phyloP scores from a whole-genome alignment of 2,329 filamentous ascomycete species.

The Penicillium sp. region DNA sequence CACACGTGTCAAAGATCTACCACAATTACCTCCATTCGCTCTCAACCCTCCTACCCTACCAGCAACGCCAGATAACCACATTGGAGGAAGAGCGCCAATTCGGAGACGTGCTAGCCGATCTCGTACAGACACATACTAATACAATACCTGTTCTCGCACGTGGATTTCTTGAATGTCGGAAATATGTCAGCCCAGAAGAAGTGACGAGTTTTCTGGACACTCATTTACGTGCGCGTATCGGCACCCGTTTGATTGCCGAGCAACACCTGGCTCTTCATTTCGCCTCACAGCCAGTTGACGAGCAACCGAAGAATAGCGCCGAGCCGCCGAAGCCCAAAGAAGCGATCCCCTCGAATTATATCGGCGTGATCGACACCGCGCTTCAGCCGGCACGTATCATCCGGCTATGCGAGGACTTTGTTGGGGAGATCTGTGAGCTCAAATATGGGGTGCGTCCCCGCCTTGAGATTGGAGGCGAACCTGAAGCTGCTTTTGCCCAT shows the following conservation, averaged over 20 bases:
- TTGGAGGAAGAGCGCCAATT: slow-evolving; percentile 87
- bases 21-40: slow-evolving; percentile 94
- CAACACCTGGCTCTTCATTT: slow-evolving; percentile 92
- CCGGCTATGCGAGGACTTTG: slow-evolving; percentile 80
- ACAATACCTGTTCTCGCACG: slow-evolving; percentile 90
- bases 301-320: slow-evolving; percentile 43
- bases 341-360: slow-evolving; percentile 59
- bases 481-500: slow-evolving; percentile 84
- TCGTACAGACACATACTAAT: slow-evolving; percentile 92
- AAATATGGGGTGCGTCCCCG: slow-evolving; percentile 87
- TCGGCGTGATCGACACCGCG: slow-evolving; percentile 92
- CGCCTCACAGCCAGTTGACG: slow-evolving; percentile 68
- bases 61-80: slow-evolving; percentile 67
- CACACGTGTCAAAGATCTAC: slow-evolving; percentile 90
- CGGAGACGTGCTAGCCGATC: slow-evolving; percentile 86
- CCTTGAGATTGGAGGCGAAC: slow-evolving; percentile 78
- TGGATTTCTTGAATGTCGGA: slow-evolving; percentile 88
- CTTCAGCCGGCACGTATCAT: slow-evolving; percentile 79
- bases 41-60: slow-evolving; percentile 83
- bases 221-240: slow-evolving; percentile 89
- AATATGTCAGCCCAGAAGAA: slow-evolving; percentile 77
- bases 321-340: slow-evolving; percentile 4
- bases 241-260: slow-evolving; percentile 89
- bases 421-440: slow-evolving; percentile 93
- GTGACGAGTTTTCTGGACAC: slow-evolving; percentile 93